These are phyloP conservation scores for Cruciata laevipes DNA, from an alignment of 257 asterid species.

Conservation along the genomic window DNA sequence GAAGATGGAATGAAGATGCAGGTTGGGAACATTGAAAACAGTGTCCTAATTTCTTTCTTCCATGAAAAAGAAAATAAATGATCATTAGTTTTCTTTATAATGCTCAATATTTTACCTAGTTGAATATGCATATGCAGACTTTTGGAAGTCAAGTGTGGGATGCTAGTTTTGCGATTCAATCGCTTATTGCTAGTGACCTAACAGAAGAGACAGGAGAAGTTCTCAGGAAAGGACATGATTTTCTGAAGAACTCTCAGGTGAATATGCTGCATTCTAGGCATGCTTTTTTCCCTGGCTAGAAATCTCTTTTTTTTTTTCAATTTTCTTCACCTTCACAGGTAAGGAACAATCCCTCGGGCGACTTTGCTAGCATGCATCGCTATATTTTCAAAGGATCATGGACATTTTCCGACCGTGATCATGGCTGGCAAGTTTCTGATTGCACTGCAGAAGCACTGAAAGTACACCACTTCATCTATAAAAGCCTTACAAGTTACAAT, in stretches of 20 bases:
- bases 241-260: slow-evolving; percentile 68
- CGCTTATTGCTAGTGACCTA: slow-evolving; percentile 49
- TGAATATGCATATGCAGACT: slow-evolving; percentile 39
- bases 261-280: slow-evolving; percentile 5
- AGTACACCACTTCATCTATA: slow-evolving; percentile 23
- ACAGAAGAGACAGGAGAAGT: slow-evolving; percentile 75
- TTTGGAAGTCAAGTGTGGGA: slow-evolving; percentile 88
- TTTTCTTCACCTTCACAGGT: background rate
- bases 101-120: background rate
- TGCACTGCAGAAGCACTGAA: slow-evolving; percentile 65
- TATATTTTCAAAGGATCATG: slow-evolving; percentile 71
- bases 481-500: background rate
- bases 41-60: background rate
- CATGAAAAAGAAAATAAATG: background rate
- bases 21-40: slow-evolving; percentile 14
- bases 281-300: background rate
- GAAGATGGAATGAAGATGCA: slow-evolving; percentile 95
- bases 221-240: slow-evolving; percentile 61
- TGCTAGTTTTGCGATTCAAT: slow-evolving; percentile 52
- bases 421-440: slow-evolving; percentile 70
- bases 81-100: background rate
- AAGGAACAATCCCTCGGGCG: slow-evolving; percentile 47
- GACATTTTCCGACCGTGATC: slow-evolving; percentile 88
- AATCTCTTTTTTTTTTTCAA: no score
- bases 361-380: slow-evolving; percentile 57